Percentiles rank a stretch among this genome's conserved stretches.
Conservation (phyloP, 1,139 yeast species). For the Schwanniomyces etchellsii region DNA sequence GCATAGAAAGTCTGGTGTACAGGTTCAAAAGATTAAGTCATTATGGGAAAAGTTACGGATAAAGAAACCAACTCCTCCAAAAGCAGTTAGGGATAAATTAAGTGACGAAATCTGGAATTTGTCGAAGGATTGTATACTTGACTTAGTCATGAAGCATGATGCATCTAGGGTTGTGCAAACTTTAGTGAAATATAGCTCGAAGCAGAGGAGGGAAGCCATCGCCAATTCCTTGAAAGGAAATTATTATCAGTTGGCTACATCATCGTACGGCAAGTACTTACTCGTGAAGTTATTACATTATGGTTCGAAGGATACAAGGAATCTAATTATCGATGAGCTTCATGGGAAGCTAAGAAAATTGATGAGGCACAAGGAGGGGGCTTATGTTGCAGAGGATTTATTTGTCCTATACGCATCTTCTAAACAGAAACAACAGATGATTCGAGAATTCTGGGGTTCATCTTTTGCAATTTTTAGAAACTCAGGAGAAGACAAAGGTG, state of each 20-base stretch:
- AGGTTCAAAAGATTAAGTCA: slow-evolving; percentile 78
- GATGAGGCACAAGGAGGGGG: slow-evolving; percentile 97
- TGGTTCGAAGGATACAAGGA: slow-evolving; percentile 79
- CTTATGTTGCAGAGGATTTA: slow-evolving; percentile 95
- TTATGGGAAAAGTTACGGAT: slow-evolving; percentile 92
- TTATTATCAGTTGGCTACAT: slow-evolving; percentile 78
- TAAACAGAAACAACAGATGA: slow-evolving; percentile 83
- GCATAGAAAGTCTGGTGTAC: slow-evolving; percentile 78
- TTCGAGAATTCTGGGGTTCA: slow-evolving; percentile 96
- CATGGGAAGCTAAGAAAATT: slow-evolving; percentile 88
- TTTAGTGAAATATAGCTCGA: slow-evolving; percentile 76
- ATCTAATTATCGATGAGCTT: slow-evolving; percentile 70
- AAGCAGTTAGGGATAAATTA: slow-evolving; percentile 69
- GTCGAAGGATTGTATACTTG: slow-evolving; percentile 70
- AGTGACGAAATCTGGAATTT: slow-evolving; percentile 84
- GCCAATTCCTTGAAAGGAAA: slow-evolving; percentile 68
- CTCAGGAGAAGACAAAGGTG: slow-evolving; percentile 55
- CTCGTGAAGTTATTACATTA: slow-evolving; percentile 86
- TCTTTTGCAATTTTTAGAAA: slow-evolving; percentile 90
- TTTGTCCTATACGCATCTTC: slow-evolving; percentile 79
- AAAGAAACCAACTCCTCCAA: slow-evolving; percentile 76
- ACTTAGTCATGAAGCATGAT: slow-evolving; percentile 90
- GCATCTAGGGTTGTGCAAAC: slow-evolving; percentile 96
- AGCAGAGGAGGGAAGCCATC: slow-evolving; percentile 71
- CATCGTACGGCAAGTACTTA: slow-evolving; percentile 89